These are phyloP conservation scores for Reutealis trisperma DNA, from an alignment of 345 rosid species.

Conservation along the genomic window DNA sequence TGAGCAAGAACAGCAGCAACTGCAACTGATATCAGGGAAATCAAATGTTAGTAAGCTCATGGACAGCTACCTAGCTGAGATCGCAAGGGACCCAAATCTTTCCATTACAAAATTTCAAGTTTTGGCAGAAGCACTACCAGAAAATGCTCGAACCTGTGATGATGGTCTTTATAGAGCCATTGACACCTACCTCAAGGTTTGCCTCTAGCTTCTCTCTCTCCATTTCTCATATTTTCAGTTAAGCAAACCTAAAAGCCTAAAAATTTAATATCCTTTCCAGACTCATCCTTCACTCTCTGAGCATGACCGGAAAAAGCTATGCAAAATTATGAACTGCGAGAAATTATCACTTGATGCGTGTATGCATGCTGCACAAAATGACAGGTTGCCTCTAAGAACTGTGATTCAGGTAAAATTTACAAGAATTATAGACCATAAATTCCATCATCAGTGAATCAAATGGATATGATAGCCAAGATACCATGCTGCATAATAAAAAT, in stretches of 20 bases:
- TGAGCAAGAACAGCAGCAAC: slow-evolving; percentile 66
- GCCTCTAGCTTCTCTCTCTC: slow-evolving; percentile 9
- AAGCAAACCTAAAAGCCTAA: slow-evolving; percentile 1
- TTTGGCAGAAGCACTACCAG: slow-evolving; percentile 75
- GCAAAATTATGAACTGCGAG: slow-evolving; percentile 74
- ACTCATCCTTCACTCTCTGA: slow-evolving; percentile 72
- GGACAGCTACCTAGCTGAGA: slow-evolving; percentile 73
- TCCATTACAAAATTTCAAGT: slow-evolving; percentile 76
- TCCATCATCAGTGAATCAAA: neutral
- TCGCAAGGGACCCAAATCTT: slow-evolving; percentile 77
- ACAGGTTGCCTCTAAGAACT: slow-evolving; percentile 79
- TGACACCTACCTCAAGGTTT: slow-evolving; percentile 87
- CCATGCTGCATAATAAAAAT: neutral
- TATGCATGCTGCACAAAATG: slow-evolving; percentile 92
- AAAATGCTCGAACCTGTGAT: slow-evolving; percentile 62
- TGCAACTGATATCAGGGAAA: slow-evolving; percentile 42
- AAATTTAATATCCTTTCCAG: slow-evolving; percentile 39
- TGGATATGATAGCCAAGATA: neutral
- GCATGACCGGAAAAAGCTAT: slow-evolving; percentile 66
- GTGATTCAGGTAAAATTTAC: slow-evolving; percentile 69
- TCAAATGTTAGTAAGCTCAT: slow-evolving; percentile 66
- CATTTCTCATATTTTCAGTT: slow-evolving; percentile 3
- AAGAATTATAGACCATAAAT: neutral
- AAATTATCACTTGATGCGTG: slow-evolving; percentile 88
- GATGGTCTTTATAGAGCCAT: slow-evolving; percentile 94